Base-by-base conservation (phyloP, 441 rosid species). In the Isatis lusitanica region DNA sequence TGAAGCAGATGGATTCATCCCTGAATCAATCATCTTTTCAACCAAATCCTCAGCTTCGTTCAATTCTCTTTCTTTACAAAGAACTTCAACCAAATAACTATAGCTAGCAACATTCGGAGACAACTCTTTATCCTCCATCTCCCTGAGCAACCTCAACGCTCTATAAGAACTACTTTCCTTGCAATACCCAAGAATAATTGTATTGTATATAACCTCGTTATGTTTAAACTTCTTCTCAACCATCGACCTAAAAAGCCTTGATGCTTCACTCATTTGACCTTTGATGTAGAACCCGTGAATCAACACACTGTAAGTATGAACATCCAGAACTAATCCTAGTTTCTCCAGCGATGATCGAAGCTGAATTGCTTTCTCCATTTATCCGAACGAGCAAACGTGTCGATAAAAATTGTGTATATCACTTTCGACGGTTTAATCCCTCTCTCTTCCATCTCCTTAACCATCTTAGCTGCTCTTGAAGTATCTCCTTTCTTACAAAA, bases 371-470 rank as follows among this genome's bases (percentile, higher is more conserved):
- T 66, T 91, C 75, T 93, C 93, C 80, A 84, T 83, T 87, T 77
- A 21, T 76, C 84, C 0, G 74, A 67, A 36, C 80, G 79, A 63
- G 81, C 76, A 59, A 78, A 84, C 0, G 88, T 85, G 70, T 90
- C 80, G 4, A 88, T 87, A 18, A 87, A 57, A 46, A 87, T 85
- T 0, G 98, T 89, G 33, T 85, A 89, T 7, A 96, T 91, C 59
- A 84, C 91, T 75, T 81, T 77, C 5, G 95, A 88, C 52, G 97
- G 88, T 53, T 78, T 77, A 36, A 91, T 74, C 40, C 87, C 88
- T 84, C 96, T 88, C 64, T 86, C 96, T 79, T 85, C 90, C 96
- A 93, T 91, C 81, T 93, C 91, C 83, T 79, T 85, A 46, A 85
- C 85, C 57, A 93, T 74, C 60, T 79, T 74, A 48, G 78, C 71